phyloP scores from a whole-genome alignment of 345 rosid species.

The Populus tremula region DNA sequence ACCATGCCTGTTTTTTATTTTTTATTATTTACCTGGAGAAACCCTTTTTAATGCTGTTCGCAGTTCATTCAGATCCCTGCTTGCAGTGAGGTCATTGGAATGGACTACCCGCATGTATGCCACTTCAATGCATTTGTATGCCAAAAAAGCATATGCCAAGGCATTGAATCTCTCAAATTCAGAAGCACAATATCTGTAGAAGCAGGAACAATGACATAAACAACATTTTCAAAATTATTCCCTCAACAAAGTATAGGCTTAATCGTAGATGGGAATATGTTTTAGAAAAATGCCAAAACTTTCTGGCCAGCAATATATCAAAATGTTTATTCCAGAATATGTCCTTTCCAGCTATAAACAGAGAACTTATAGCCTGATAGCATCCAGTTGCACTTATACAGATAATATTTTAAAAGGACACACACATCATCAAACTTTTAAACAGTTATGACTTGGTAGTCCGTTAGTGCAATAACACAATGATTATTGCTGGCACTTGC shows the following conservation, averaged over 20 bases:
- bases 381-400: not conserved
- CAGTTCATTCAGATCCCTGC: slow-evolving; percentile 10
- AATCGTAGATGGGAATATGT: not conserved
- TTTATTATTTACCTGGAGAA: slow-evolving; percentile 10
- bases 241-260: not conserved
- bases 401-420: no score
- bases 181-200: slow-evolving; percentile 4
- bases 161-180: slow-evolving; percentile 17
- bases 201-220: not conserved
- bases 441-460: no score
- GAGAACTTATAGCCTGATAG: not conserved
- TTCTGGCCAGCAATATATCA: not conserved
- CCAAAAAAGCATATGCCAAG: slow-evolving; percentile 18
- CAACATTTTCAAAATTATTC: not conserved
- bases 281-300: no score
- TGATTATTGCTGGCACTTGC: no score
- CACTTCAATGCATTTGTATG: slow-evolving; percentile 20
- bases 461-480: no score
- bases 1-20: not conserved
- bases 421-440: no score
- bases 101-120: slow-evolving; percentile 15
- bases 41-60: not conserved
- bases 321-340: not conserved
- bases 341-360: not conserved
- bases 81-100: slow-evolving; percentile 2